These are phyloP conservation scores for Fabrea salina DNA, from an alignment of 169 alveolate genomes.

Conservation along the genomic window DNA sequence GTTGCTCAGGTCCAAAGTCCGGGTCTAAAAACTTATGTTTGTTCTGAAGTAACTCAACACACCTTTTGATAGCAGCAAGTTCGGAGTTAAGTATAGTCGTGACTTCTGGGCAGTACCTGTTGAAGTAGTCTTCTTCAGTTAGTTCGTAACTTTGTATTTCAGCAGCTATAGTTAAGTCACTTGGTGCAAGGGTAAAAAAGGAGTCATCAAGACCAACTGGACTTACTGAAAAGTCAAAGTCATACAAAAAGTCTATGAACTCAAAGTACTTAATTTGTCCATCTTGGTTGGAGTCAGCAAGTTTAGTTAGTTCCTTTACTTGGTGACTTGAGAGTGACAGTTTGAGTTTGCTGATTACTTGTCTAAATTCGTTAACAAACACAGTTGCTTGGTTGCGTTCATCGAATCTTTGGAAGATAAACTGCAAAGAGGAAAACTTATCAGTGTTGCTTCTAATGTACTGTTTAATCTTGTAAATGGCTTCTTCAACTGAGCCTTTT, in stretches of 20 bases:
- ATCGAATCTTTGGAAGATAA: constrained; percentile 15
- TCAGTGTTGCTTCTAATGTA: neutral
- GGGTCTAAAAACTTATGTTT: constrained; percentile 35
- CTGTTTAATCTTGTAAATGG: neutral
- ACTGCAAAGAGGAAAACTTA: neutral
- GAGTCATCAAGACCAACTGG: no score
- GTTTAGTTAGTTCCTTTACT: neutral
- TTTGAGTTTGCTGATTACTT: neutral
- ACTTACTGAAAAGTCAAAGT: no score
- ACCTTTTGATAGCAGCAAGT: constrained; percentile 5
- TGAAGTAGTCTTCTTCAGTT: neutral
- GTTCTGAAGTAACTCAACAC: neutral
- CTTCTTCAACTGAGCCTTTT: constrained; percentile 13
- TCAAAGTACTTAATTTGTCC: neutral
- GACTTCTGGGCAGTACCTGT: neutral
- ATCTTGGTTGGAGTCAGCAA: constrained; percentile 12
- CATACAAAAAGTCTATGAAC: constrained; percentile 10
- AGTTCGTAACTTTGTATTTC: neutral
- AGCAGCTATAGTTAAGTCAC: neutral
- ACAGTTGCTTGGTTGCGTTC: neutral
- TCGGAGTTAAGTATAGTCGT: constrained; percentile 10
- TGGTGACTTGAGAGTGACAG: neutral
- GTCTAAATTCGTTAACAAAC: neutral
- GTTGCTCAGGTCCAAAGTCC: constrained; percentile 71
- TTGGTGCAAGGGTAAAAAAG: neutral